Evolutionary conservation across 371 early-diverging fungal species (phyloP).

Genomic region (Chytridium lagenaria): DNA sequence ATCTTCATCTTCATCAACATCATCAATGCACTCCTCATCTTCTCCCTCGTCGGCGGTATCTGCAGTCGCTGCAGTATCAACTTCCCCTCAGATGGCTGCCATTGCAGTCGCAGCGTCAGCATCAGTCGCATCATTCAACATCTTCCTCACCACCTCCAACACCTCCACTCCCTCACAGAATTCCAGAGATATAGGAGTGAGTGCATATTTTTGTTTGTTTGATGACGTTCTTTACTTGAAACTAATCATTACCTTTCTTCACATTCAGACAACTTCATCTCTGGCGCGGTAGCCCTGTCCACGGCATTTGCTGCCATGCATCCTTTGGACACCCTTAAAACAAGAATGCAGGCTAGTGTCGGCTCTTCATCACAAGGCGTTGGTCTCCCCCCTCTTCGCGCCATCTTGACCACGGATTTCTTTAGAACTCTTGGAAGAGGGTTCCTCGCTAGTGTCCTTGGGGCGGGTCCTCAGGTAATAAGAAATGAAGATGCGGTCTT

Average conservation of each 20-base stretch:
- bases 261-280: slow-evolving; percentile 22
- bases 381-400: not conserved
- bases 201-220: not conserved
- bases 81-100: too few relatives aligned
- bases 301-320: slow-evolving; percentile 22
- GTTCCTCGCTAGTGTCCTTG: slow-evolving; percentile 17
- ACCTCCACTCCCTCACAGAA: slow-evolving; percentile 5
- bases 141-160: slow-evolving; percentile 4
- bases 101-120: too few relatives aligned
- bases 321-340: slow-evolving; percentile 24
- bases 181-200: slow-evolving; percentile 16
- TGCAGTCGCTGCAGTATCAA: too few relatives aligned
- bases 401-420: slow-evolving; percentile 4
- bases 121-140: not conserved
- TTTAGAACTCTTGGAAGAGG: slow-evolving; percentile 20
- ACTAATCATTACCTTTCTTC: not conserved
- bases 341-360: slow-evolving; percentile 16
- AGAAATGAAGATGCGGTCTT: not conserved
- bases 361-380: slow-evolving; percentile 5
- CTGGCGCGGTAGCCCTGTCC: slow-evolving; percentile 18
- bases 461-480: slow-evolving; percentile 23
- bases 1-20: too few relatives aligned
- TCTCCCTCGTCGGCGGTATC: too few relatives aligned
- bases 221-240: not conserved
- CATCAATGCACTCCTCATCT: too few relatives aligned